A percentile compares a stretch with the other conserved stretches of the same genome.
Evolutionary conservation across 495 filamentous ascomycete genomes (phyloP).

Genomic region (Trichoderma erinaceum): DNA sequence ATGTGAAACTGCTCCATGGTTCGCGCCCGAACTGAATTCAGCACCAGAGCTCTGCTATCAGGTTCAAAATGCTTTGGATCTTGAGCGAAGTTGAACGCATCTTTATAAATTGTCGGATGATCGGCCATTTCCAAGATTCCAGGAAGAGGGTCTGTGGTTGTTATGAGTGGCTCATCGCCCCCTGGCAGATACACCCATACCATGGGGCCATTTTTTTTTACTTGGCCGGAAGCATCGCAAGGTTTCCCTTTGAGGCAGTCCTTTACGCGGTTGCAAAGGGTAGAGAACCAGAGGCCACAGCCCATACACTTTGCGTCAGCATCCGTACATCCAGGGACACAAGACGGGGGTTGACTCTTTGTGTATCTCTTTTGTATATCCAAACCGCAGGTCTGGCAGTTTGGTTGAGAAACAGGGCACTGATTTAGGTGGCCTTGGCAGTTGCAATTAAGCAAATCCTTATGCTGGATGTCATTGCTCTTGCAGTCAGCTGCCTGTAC

Average conservation of each 20-base stretch:
- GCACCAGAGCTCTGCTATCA: not conserved
- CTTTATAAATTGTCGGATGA: not conserved
- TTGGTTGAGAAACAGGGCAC: no score
- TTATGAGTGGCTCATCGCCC: not conserved
- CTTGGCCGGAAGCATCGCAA: not conserved
- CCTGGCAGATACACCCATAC: not conserved
- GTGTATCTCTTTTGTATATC: not conserved
- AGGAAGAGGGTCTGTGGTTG: not conserved
- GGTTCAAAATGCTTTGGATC: not conserved
- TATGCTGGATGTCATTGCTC: not conserved
- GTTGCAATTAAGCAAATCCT: not conserved
- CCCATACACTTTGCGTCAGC: not conserved
- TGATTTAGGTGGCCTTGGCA: no score
- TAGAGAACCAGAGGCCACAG: not conserved
- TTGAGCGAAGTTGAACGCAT: not conserved
- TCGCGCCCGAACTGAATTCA: not conserved
- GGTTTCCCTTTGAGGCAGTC: not conserved
- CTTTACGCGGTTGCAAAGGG: not conserved
- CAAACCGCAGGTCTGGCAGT: not conserved
- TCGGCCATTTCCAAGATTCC: not conserved
- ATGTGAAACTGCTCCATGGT: not conserved
- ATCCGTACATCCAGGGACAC: not conserved
- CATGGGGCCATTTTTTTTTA: not conserved
- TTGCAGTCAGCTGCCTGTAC: not conserved
- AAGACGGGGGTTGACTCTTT: no score